phyloP scores from a whole-genome alignment of 2,329 filamentous ascomycete species.

The Thelonectria rubi region DNA sequence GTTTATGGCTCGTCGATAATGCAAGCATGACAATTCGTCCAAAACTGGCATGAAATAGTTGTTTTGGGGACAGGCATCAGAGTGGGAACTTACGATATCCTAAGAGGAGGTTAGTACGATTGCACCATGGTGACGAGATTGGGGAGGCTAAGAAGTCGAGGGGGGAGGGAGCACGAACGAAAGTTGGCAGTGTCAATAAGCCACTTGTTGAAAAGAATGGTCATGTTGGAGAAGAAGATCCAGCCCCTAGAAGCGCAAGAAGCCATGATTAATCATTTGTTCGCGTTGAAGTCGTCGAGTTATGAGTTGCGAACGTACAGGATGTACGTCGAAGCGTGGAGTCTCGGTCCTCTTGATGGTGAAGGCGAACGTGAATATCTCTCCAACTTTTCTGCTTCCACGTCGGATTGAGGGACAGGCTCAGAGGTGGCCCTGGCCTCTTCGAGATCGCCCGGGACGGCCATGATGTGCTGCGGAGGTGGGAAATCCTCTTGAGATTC shows the following conservation, averaged over 20 bases:
- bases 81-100: slow-evolving; percentile 46
- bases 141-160: neutral
- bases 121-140: neutral
- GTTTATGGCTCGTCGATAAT: neutral
- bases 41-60: neutral
- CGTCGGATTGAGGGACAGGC: slow-evolving; percentile 20
- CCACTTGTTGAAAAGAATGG: slow-evolving; percentile 94
- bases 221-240: slow-evolving; percentile 85
- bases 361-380: neutral
- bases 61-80: neutral
- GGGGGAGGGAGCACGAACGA: slow-evolving; percentile 60
- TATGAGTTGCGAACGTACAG: slow-evolving; percentile 13
- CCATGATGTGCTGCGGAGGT: slow-evolving; percentile 10
- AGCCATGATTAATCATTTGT: slow-evolving; percentile 22
- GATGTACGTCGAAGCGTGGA: slow-evolving; percentile 22
- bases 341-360: slow-evolving; percentile 12
- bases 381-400: slow-evolving; percentile 16
- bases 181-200: slow-evolving; percentile 80
- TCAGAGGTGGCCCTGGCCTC: slow-evolving; percentile 17
- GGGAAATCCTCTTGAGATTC: neutral
- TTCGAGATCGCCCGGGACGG: slow-evolving; percentile 21
- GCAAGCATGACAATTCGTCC: neutral
- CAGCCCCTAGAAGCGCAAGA: slow-evolving; percentile 61
- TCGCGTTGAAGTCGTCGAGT: neutral
- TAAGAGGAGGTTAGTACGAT: slow-evolving; percentile 30